Conservation (phyloP, 768 basidiomycete genomes). For the Pisolithus orientalis region DNA sequence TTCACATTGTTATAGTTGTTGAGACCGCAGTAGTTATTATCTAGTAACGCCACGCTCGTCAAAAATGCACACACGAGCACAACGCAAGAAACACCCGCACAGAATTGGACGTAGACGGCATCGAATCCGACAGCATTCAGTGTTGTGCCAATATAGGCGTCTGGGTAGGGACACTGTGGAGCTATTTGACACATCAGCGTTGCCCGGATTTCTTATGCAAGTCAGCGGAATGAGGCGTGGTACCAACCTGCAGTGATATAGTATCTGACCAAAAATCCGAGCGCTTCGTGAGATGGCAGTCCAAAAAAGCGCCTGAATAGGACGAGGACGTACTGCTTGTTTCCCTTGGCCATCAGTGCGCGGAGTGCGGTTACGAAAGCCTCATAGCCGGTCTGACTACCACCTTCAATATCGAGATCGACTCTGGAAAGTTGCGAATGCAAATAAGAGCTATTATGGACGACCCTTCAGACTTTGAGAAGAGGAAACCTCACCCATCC, state of each 20-base stretch:
- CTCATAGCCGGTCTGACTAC: constrained; percentile 24
- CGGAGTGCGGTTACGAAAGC: constrained; percentile 25
- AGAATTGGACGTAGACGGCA: constrained; percentile 48
- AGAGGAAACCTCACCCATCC: constrained; percentile 48
- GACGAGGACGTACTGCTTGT: constrained; percentile 17
- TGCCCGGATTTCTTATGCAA: neutral
- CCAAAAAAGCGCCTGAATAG: neutral
- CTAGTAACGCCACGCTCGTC: constrained; percentile 14
- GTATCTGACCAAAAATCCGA: constrained; percentile 24
- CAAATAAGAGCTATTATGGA: neutral
- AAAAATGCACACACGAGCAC: neutral
- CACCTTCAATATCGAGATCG: constrained; percentile 47
- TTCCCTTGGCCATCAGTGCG: constrained; percentile 22
- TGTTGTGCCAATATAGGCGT: constrained; percentile 38
- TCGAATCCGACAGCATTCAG: constrained; percentile 40
- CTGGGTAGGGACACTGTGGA: constrained; percentile 44
- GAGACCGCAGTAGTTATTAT: constrained; percentile 42
- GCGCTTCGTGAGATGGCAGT: neutral
- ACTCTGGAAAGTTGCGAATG: constrained; percentile 13
- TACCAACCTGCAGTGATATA: constrained; percentile 36
- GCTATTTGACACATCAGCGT: constrained; percentile 12
- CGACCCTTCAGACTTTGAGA: too few species aligned
- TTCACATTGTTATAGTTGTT: constrained; percentile 37
- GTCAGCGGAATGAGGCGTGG: neutral
- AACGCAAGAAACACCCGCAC: constrained; percentile 9